Percentiles rank a stretch among this genome's conserved stretches.
Evolutionary conservation across 306 rosid species (phyloP).

Genomic region (Cucurbita moschata): DNA sequence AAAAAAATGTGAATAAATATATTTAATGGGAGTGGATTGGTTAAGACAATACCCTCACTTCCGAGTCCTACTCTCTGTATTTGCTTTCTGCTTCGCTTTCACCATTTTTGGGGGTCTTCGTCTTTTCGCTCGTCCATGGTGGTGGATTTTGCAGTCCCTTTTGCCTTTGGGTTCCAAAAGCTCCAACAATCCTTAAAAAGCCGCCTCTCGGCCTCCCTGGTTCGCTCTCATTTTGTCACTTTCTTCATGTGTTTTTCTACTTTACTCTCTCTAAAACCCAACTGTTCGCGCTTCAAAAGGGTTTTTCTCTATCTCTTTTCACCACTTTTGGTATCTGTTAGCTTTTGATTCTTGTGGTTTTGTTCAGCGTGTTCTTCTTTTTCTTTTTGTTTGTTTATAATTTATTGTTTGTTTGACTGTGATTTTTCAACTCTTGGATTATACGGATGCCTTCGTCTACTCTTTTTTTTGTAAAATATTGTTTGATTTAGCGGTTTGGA

Average conservation of each 20-base stretch:
- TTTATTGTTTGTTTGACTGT: constrained; percentile 29
- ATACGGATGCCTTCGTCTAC: not conserved
- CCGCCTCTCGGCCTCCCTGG: constrained; percentile 18
- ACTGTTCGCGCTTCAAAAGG: constrained; percentile 13
- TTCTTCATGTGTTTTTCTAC: constrained; percentile 25
- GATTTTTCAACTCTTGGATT: constrained; percentile 29
- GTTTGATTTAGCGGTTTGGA: constrained; percentile 9
- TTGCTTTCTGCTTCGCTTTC: constrained; percentile 1
- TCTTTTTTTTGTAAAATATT: constrained; percentile 1
- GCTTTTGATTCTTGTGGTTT: constrained; percentile 19
- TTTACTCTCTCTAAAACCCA: constrained; percentile 28
- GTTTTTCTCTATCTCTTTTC: not conserved
- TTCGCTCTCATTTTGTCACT: constrained; percentile 47
- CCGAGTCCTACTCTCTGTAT: not conserved
- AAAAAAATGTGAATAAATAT: too few species aligned
- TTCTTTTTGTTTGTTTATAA: not conserved
- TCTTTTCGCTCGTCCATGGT: constrained; percentile 16
- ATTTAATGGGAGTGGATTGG: too few species aligned
- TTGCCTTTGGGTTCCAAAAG: constrained; percentile 24
- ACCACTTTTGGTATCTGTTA: constrained; percentile 9
- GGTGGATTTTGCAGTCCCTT: constrained; percentile 23
- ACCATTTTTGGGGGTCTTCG: not conserved
- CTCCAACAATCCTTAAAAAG: constrained; percentile 23
- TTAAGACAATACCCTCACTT: not conserved
- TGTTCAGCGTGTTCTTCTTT: not conserved